A percentile compares a stretch with the other conserved stretches of the same genome.
These are phyloP conservation scores for Xanthoparmelia taractica DNA, from an alignment of 495 filamentous ascomycete species.

Conservation along the genomic window DNA sequence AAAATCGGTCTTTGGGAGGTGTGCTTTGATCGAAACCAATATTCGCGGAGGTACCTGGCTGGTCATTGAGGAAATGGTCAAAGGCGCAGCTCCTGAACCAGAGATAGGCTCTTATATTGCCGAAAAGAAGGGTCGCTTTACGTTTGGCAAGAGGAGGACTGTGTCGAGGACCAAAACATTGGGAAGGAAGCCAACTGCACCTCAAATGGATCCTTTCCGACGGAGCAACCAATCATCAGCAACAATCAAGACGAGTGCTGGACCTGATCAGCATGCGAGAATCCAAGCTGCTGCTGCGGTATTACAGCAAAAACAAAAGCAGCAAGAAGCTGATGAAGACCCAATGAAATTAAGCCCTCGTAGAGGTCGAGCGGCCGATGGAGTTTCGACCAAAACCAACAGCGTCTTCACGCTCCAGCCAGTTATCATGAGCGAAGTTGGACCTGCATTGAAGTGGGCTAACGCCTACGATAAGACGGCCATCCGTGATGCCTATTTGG, in stretches of 20 bases:
- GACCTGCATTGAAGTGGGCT: slow-evolving; percentile 93
- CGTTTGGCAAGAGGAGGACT: slow-evolving; percentile 63
- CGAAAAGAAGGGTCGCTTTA: slow-evolving; percentile 88
- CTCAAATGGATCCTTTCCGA: slow-evolving; percentile 44
- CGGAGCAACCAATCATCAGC: slow-evolving; percentile 40
- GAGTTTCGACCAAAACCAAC: slow-evolving; percentile 66
- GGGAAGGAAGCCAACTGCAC: slow-evolving; percentile 36
- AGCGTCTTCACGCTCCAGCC: slow-evolving; percentile 88
- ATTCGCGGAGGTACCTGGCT: slow-evolving; percentile 82
- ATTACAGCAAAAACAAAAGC: slow-evolving; percentile 61
- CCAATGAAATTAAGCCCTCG: slow-evolving; percentile 24
- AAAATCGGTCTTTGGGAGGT: slow-evolving; percentile 90
- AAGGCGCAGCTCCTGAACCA: slow-evolving; percentile 79
- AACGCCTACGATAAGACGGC: slow-evolving; percentile 80
- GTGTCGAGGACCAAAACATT: slow-evolving; percentile 61
- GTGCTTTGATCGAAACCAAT: slow-evolving; percentile 80
- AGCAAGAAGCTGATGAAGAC: slow-evolving; percentile 39
- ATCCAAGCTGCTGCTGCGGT: slow-evolving; percentile 84
- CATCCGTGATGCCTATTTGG: slow-evolving; percentile 73
- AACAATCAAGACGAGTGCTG: slow-evolving; percentile 80
- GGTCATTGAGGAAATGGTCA: slow-evolving; percentile 91
- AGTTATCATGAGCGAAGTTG: slow-evolving; percentile 76
- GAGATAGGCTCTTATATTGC: slow-evolving; percentile 81
- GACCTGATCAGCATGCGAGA: slow-evolving; percentile 81
- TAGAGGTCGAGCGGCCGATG: slow-evolving; percentile 40